A percentile compares a stretch with the other conserved stretches of the same genome.
Conservation (phyloP, 2,329 filamentous ascomycete genomes). For the Lachnellula arida region DNA sequence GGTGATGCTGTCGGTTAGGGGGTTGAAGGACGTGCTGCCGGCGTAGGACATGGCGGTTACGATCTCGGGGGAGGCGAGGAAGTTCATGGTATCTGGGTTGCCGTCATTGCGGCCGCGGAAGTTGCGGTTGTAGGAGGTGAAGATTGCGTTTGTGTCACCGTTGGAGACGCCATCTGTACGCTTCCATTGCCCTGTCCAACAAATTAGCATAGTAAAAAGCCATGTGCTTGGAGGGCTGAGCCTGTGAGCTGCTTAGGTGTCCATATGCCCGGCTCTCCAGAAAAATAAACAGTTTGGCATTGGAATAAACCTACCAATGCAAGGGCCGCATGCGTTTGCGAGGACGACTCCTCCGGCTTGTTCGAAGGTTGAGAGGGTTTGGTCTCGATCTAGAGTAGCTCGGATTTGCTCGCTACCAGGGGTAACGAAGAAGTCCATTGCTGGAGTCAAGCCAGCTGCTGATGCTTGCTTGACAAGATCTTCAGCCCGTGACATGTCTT, state of each 20-base stretch:
- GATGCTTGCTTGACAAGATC: conserved; percentile 89
- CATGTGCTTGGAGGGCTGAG: not conserved
- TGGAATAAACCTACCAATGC: no score
- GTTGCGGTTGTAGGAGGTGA: conserved; percentile 99
- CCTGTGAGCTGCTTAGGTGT: no score
- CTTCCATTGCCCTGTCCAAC: conserved; percentile 92
- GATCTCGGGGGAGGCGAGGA: conserved; percentile 86
- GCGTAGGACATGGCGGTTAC: conserved; percentile 83
- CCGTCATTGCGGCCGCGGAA: conserved; percentile 97
- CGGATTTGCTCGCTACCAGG: conserved; percentile 97
- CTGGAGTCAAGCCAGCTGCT: conserved; percentile 88
- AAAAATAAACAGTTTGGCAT: no score
- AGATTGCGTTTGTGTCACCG: conserved; percentile 91
- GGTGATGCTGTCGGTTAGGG: conserved; percentile 84
- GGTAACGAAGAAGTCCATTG: conserved; percentile 89
- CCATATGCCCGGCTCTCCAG: no score
- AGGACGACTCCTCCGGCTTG: conserved; percentile 93
- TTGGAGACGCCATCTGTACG: conserved; percentile 88
- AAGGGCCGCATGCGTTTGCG: conserved; percentile 79
- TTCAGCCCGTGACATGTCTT: conserved; percentile 91
- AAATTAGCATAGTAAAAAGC: not conserved
- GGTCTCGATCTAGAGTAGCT: conserved; percentile 64
- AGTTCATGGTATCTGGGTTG: conserved; percentile 91
- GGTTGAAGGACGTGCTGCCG: conserved; percentile 88
- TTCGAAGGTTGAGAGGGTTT: conserved; percentile 68